A percentile compares a stretch with the other conserved stretches of the same genome.
Conservation (phyloP, 345 rosid genomes). For the Ceriops decandra region DNA sequence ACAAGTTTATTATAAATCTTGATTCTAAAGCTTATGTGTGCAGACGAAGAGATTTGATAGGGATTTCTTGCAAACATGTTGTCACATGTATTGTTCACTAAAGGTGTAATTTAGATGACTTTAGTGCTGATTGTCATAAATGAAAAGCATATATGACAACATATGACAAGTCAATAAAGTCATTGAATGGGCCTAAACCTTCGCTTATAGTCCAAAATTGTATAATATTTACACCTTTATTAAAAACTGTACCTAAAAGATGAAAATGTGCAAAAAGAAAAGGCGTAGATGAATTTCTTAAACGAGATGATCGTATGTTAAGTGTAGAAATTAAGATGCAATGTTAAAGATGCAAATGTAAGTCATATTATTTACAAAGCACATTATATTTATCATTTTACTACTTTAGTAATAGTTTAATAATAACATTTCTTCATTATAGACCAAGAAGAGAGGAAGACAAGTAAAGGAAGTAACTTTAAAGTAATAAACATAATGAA, state of each 20-base stretch:
- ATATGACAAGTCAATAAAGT: background rate
- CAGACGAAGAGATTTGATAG: background rate
- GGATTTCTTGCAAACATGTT: background rate
- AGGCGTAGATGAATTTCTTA: background rate
- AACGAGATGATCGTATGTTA: background rate
- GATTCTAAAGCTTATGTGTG: background rate
- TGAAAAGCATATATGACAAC: background rate
- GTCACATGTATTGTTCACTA: background rate
- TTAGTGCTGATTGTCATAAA: background rate
- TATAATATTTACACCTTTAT: background rate
- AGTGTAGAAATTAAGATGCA: background rate
- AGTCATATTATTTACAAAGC: too few relatives aligned
- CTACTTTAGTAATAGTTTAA: too few relatives aligned
- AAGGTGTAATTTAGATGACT: background rate
- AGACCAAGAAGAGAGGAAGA: background rate
- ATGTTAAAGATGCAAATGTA: background rate
- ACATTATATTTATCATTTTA: too few relatives aligned
- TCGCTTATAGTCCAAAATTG: background rate
- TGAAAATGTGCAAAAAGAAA: background rate
- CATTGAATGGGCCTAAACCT: background rate
- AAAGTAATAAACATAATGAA: background rate
- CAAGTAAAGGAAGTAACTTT: background rate
- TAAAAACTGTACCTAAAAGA: background rate
- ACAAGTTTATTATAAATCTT: background rate
- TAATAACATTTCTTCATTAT: too few relatives aligned